These are phyloP conservation scores for Cephalotrichum gorgonifer DNA, from an alignment of 2,329 filamentous ascomycete species.

Conservation along the genomic window DNA sequence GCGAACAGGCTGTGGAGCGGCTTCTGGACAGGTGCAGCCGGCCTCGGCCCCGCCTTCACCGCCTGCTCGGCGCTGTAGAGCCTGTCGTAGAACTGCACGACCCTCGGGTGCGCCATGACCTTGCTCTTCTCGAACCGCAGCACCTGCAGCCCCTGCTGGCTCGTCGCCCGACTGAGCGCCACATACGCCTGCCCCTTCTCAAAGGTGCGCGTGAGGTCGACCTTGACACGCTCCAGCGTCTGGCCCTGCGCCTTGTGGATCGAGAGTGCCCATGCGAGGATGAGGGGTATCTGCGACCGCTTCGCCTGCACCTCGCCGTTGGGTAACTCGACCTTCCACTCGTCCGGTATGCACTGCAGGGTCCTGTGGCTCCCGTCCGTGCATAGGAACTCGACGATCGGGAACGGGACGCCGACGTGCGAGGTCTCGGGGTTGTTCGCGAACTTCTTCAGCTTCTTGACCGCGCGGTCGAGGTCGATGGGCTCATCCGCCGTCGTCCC, in stretches of 20 bases:
- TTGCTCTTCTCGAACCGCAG: slow-evolving; percentile 79
- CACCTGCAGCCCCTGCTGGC: slow-evolving; percentile 78
- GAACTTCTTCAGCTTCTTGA: slow-evolving; percentile 46
- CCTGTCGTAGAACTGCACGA: slow-evolving; percentile 76
- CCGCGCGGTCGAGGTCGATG: slow-evolving; percentile 35
- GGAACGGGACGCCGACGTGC: slow-evolving; percentile 50
- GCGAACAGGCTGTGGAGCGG: no score
- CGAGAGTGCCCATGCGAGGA: slow-evolving; percentile 90
- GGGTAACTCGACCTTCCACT: slow-evolving; percentile 96
- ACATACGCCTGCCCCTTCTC: slow-evolving; percentile 98
- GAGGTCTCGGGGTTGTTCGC: slow-evolving; percentile 25
- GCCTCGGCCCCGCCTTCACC: slow-evolving; percentile 12
- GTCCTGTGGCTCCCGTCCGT: slow-evolving; percentile 64
- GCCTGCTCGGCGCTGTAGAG: slow-evolving; percentile 62
- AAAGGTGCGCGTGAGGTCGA: slow-evolving; percentile 84
- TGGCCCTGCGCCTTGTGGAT: slow-evolving; percentile 98
- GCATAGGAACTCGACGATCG: slow-evolving; percentile 74
- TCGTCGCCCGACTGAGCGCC: slow-evolving; percentile 84
- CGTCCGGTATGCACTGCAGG: slow-evolving; percentile 54
- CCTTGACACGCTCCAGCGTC: slow-evolving; percentile 86
- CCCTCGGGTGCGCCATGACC: slow-evolving; percentile 87
- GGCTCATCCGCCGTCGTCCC: slow-evolving; percentile 28
- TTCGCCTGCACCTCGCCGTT: slow-evolving; percentile 89
- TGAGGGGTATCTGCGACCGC: slow-evolving; percentile 72
- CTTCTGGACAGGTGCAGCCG: no score